Conservation (phyloP, 2,329 filamentous ascomycete species). For the Amylocarpus encephaloides region DNA sequence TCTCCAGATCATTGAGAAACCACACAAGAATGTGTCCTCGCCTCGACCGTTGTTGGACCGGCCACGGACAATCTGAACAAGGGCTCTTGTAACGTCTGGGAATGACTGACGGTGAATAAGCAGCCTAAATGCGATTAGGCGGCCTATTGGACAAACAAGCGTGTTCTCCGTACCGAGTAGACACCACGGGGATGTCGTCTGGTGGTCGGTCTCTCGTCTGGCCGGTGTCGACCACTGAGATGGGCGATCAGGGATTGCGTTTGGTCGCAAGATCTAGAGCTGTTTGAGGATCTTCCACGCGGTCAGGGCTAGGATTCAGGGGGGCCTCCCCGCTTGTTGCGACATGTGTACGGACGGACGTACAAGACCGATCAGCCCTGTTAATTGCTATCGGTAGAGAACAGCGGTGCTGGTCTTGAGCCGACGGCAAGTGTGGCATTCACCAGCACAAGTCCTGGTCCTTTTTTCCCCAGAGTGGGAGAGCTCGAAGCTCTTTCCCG, state of each 20-base stretch:
- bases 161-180: too few relatives aligned
- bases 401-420: conserved; percentile 1
- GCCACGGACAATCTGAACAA: conserved; percentile 1
- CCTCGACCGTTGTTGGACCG: conserved; percentile 5
- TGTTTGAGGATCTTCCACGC: conserved; percentile 31
- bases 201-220: not conserved
- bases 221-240: conserved; percentile 12
- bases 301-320: conserved; percentile 13
- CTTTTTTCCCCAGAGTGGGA: not conserved
- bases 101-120: conserved; percentile 18
- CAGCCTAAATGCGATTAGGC: conserved; percentile 18
- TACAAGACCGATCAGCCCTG: conserved; percentile 28
- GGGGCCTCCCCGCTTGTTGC: conserved; percentile 22
- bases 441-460: not conserved
- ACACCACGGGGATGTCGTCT: not conserved
- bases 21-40: conserved; percentile 8
- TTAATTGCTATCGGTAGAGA: conserved; percentile 15
- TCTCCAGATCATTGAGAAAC: not conserved
- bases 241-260: conserved; percentile 21
- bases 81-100: conserved; percentile 22
- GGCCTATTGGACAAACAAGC: conserved; percentile 2
- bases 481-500: not conserved
- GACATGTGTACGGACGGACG: conserved; percentile 16
- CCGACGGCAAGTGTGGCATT: conserved; percentile 7
- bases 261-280: conserved; percentile 27